Conservation (phyloP, 345 rosid genomes). For the Lepidium didymum region DNA sequence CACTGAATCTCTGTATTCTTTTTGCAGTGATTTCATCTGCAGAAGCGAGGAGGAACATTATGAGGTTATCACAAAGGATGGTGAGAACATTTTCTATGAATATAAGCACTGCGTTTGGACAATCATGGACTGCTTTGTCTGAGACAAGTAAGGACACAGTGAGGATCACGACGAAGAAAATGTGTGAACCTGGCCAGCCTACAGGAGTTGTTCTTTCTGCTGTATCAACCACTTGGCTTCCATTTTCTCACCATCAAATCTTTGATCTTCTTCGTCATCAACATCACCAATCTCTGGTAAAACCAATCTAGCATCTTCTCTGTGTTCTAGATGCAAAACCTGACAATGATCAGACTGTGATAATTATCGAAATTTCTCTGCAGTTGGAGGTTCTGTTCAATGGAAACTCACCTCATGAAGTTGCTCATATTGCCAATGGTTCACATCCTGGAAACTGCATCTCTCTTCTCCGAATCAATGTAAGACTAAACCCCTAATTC, state of each 20-base stretch:
- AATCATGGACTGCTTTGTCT: slow-evolving; percentile 79
- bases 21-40: slow-evolving; percentile 64
- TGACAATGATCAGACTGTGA: neutral
- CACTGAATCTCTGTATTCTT: neutral
- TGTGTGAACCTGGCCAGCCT: slow-evolving; percentile 70
- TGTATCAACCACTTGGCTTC: slow-evolving; percentile 82
- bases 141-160: slow-evolving; percentile 56
- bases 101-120: slow-evolving; percentile 54
- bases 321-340: neutral
- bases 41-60: slow-evolving; percentile 68
- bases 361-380: neutral
- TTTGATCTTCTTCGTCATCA: slow-evolving; percentile 75
- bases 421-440: slow-evolving; percentile 92
- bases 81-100: slow-evolving; percentile 61
- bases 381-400: slow-evolving; percentile 72
- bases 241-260: slow-evolving; percentile 56
- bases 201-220: slow-evolving; percentile 76
- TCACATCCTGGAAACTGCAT: slow-evolving; percentile 94
- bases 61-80: slow-evolving; percentile 84
- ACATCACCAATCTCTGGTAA: slow-evolving; percentile 68
- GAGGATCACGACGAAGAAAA: slow-evolving; percentile 68
- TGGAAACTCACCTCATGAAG: slow-evolving; percentile 82
- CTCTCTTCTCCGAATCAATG: slow-evolving; percentile 88
- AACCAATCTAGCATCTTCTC: neutral
- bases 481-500: slow-evolving; percentile 21